Evolutionary conservation across 2,329 filamentous ascomycete genomes (phyloP).

Genomic region (Penicillium sclerotiorum): DNA sequence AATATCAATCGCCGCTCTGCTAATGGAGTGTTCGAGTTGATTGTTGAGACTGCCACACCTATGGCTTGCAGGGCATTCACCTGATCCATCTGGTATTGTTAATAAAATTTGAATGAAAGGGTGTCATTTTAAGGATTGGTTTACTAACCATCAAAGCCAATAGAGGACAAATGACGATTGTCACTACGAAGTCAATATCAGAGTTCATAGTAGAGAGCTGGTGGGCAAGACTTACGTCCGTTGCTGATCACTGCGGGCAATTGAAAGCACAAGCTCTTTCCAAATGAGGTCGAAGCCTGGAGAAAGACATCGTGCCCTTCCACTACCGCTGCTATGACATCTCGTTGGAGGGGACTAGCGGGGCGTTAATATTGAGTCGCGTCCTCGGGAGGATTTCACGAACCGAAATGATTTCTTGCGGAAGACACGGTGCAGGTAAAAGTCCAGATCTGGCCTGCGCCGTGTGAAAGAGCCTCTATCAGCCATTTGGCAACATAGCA

Average conservation of each 20-base stretch:
- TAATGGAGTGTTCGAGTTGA: slow-evolving; percentile 78
- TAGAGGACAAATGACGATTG: slow-evolving; percentile 85
- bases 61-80: slow-evolving; percentile 75
- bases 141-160: slow-evolving; percentile 78
- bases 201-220: background rate
- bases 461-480: slow-evolving; percentile 23
- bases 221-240: slow-evolving; percentile 66
- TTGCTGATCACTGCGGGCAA: slow-evolving; percentile 84
- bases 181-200: slow-evolving; percentile 59
- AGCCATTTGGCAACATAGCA: slow-evolving; percentile 35
- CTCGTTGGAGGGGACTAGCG: slow-evolving; percentile 75
- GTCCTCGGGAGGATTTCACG: slow-evolving; percentile 12
- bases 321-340: slow-evolving; percentile 81
- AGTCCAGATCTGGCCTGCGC: slow-evolving; percentile 64
- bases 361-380: slow-evolving; percentile 2
- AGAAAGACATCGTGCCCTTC: slow-evolving; percentile 88
- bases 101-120: background rate
- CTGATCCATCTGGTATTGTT: slow-evolving; percentile 73
- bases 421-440: slow-evolving; percentile 73
- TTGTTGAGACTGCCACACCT: slow-evolving; percentile 77
- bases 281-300: slow-evolving; percentile 75
- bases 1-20: slow-evolving; percentile 70
- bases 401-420: slow-evolving; percentile 74
- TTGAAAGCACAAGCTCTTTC: slow-evolving; percentile 92
- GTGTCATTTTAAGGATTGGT: background rate